Evolutionary conservation across 306 rosid species (phyloP), one percentile per base, ranked within the genome.

Genomic region (Neltuma alba): DNA sequence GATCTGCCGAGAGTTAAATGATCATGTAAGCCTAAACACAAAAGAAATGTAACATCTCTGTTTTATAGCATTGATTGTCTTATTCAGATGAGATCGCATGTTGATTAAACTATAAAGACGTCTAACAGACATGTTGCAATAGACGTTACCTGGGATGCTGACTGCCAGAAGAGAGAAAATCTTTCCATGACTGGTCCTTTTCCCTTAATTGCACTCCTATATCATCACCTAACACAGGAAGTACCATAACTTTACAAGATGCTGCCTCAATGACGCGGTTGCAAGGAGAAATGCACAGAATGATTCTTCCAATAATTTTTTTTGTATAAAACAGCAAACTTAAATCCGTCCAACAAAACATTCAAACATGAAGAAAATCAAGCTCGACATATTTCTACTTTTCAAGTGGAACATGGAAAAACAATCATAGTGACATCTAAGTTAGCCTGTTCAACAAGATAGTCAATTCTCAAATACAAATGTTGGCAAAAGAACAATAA

Each of bases 261-360:
- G 90, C 86, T n/a, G 93, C 94, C 55, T 95, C 91, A 21, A 87
- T 73, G 76, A 93, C 98, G 45, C 94, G 92, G 80, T 97, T 92
- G 86, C 83, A 76, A 79, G 83, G 72, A 80, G 70, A 82, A 68
- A 84, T 37, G 27, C 14, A 18, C 44, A 70, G 50, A 58, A 72
- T 83, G 74, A 68, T 40, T 68, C 21, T 63, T 30, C 37, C 27
- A 65, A 15, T 42, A 33, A 18, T 81, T 28, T 61, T n/a, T 36
- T 41, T 12, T 31, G 45, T 74, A 68, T 54, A 40, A 73, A 58
- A 14, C 73, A 72, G 64, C 52, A 52, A 38, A 41, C 36, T 33
- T 34, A 66, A 34, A 72, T 67, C 65, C 16, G 65, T 40, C 69
- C 20, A 71, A 64, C 44, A 78, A 70, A 65, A 72, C 21, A 60